Conservation (phyloP, 345 rosid genomes). For the Brassica nigra region DNA sequence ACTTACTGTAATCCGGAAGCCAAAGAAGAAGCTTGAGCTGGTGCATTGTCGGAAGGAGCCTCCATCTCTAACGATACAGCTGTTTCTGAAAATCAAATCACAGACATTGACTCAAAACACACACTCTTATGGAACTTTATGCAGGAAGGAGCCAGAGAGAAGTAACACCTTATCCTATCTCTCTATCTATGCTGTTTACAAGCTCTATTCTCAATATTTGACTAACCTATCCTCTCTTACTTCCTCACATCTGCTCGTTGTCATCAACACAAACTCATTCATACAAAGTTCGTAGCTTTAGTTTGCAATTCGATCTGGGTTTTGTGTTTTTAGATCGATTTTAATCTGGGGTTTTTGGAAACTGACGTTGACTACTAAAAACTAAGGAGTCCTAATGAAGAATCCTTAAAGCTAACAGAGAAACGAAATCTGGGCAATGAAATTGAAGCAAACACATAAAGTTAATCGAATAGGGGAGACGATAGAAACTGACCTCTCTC, state of each 20-base stretch:
- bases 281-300: background rate
- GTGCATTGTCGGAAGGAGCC: background rate
- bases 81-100: slow-evolving; percentile 1
- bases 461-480: background rate
- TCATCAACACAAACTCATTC: background rate
- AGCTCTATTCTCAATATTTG: no score
- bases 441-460: background rate
- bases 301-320: background rate
- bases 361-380: background rate
- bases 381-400: background rate
- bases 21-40: slow-evolving; percentile 2
- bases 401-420: background rate
- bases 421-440: background rate
- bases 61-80: background rate
- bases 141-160: background rate
- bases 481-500: background rate
- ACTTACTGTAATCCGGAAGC: background rate
- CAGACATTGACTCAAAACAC: background rate
- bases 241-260: no score
- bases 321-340: background rate
- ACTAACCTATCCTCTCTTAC: background rate
- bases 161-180: background rate
- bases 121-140: background rate
- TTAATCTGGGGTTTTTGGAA: slow-evolving; percentile 13
- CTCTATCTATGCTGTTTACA: background rate